These are phyloP conservation scores for Termitomyces sp. DNA, from an alignment of 768 basidiomycete species.

Conservation along the genomic window DNA sequence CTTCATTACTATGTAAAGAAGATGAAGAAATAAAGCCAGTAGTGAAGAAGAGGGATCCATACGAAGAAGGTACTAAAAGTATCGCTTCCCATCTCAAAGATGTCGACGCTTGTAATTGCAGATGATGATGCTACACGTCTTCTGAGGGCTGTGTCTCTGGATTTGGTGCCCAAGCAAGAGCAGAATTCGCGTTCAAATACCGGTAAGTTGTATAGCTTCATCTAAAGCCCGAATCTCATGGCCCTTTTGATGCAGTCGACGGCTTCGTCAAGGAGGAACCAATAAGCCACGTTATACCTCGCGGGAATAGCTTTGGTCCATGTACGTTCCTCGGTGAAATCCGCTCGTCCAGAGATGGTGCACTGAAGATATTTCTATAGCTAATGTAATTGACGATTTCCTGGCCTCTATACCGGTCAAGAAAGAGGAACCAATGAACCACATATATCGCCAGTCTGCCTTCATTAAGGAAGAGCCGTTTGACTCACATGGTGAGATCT, in stretches of 20 bases:
- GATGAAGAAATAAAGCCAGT: neutral
- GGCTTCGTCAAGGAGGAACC: neutral
- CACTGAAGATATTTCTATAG: neutral
- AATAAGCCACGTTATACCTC: neutral
- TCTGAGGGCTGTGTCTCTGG: neutral
- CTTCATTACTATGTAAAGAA: neutral
- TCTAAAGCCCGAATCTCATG: neutral
- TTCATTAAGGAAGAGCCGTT: neutral
- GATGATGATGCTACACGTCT: conserved; percentile 10
- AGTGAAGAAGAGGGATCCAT: conserved; percentile 15
- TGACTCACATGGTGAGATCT: neutral
- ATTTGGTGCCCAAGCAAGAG: neutral
- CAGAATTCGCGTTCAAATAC: neutral
- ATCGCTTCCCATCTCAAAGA: neutral
- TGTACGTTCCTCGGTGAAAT: neutral
- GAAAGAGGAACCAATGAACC: neutral
- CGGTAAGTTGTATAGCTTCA: neutral
- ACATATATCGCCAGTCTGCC: neutral
- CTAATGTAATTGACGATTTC: neutral
- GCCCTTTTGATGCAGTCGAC: neutral
- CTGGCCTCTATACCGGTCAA: neutral
- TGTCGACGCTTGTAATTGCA: neutral
- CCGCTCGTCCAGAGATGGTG: neutral
- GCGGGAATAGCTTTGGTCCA: too few species aligned
- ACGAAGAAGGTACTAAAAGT: conserved; percentile 14